Evolutionary conservation across 2,329 filamentous ascomycete species (phyloP), one percentile per base, ranked within the genome.

Genomic region (Colletotrichum sp.): DNA sequence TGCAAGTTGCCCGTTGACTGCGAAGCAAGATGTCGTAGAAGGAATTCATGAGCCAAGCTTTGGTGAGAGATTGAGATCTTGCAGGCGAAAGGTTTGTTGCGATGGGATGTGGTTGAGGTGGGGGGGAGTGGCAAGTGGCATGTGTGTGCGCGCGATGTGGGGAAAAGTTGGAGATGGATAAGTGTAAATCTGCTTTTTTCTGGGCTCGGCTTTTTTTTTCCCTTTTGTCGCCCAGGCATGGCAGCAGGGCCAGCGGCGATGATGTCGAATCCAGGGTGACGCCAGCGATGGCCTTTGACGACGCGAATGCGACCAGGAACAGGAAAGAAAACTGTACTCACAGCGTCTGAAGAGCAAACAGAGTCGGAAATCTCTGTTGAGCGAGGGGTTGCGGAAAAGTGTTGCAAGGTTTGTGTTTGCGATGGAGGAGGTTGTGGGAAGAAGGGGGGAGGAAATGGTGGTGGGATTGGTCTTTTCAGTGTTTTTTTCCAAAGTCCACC

Each of bases 71-170:
- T 62, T 62, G 55, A 76, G 61, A 59, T 58, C 64, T 69, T 58
- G 64, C 38, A 69, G 52, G 16, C n/a, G 73, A 58, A 30, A 52
- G 32, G 43, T 64, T 69, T 59, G 69, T 69, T 48, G 69, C 63
- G 58, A 66, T 73, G 69, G 30, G 64, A 59, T 34, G 63, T 63
- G 58, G 68, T 72, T 26, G 59, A 67, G 58, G 65, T 74, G 52
- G 71, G 70, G 38, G 70, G 70, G 68, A 28, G 62, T 43, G 63
- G 79, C 79, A 76, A 80, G 69, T 73, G 70, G 78, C 78, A 75
- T 61, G 66, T 71, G 56, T 73, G 64, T 66, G 74, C 64, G 74
- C 69, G 75, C 76, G 43, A 71, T 70, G 67, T 78, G 73, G 71
- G 55, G 76, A 74, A 48, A 69, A 76, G 69, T 76, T 66, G 75